A percentile compares a stretch with the other conserved stretches of the same genome.
phyloP scores from a whole-genome alignment of 139 green algal genomes.

The Picochlorum sp. region DNA sequence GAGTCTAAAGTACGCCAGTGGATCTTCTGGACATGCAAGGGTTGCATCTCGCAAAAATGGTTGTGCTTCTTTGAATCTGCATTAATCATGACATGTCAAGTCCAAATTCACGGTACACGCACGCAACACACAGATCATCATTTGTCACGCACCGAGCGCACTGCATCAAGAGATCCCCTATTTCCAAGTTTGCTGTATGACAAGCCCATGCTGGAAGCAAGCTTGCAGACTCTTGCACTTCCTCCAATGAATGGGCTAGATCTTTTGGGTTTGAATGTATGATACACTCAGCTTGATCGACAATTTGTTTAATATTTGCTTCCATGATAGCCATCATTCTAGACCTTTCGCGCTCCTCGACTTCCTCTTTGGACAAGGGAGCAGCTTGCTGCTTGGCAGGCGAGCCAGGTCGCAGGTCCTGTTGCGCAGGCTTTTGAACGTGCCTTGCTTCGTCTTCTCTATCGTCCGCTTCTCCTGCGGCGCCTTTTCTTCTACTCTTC shows the following conservation, averaged over 20 bases:
- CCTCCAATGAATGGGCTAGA: not conserved
- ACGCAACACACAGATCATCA: not conserved
- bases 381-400: not conserved
- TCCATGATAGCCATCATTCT: conserved; percentile 12
- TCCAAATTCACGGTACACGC: not conserved
- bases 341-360: conserved; percentile 1
- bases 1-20: conserved; percentile 49
- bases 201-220: conserved; percentile 22
- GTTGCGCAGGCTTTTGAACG: no score
- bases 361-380: not conserved
- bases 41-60: conserved; percentile 39
- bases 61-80: conserved; percentile 15
- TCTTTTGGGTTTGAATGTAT: not conserved
- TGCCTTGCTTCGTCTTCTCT: no score
- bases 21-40: conserved; percentile 24
- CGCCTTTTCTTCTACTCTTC: not conserved
- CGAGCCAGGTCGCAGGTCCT: no score
- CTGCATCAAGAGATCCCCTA: conserved; percentile 23
- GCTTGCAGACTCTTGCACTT: conserved; percentile 18
- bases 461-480: not conserved
- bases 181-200: conserved; percentile 53
- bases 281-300: conserved; percentile 6
- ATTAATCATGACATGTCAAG: conserved; percentile 11
- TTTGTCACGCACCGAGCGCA: no score
- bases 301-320: conserved; percentile 15